A percentile compares a stretch with the other conserved stretches of the same genome.
Conservation (phyloP, 306 rosid genomes). For the Fragaria ananassa region DNA sequence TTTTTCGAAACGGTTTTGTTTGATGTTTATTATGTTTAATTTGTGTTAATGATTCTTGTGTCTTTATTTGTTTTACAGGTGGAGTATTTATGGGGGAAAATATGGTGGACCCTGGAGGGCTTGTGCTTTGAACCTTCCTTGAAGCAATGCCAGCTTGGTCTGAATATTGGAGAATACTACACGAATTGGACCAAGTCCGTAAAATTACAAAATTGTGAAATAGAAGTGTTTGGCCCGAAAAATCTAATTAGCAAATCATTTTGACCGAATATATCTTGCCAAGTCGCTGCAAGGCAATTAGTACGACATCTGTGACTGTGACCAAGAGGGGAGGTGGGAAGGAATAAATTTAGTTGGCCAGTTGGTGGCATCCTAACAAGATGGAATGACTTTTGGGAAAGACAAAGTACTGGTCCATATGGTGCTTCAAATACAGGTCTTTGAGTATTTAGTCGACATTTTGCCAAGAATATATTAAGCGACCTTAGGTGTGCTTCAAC, state of each 20-base stretch:
- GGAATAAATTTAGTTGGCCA: neutral
- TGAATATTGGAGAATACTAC: too few species aligned
- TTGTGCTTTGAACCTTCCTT: neutral
- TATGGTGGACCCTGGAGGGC: neutral
- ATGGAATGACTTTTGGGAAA: neutral
- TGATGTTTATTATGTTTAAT: neutral
- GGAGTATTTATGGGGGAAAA: neutral
- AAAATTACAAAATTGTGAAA: too few species aligned
- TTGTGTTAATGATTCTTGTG: slow-evolving; percentile 1
- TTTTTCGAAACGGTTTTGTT: neutral
- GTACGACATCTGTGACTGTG: neutral
- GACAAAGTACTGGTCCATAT: neutral
- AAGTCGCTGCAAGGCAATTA: neutral
- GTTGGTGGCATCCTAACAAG: neutral
- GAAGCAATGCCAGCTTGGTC: neutral
- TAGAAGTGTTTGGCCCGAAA: too few species aligned
- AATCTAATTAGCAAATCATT: neutral
- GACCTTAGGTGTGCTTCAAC: neutral
- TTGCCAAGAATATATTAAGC: neutral
- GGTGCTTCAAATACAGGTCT: neutral
- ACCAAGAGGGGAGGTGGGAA: neutral
- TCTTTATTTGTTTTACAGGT: slow-evolving; percentile 37
- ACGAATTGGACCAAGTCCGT: neutral
- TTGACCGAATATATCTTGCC: neutral
- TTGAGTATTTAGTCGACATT: neutral